These are phyloP conservation scores for Amauroascus verrucosus DNA, from an alignment of 2,329 filamentous ascomycete genomes.

Conservation along the genomic window DNA sequence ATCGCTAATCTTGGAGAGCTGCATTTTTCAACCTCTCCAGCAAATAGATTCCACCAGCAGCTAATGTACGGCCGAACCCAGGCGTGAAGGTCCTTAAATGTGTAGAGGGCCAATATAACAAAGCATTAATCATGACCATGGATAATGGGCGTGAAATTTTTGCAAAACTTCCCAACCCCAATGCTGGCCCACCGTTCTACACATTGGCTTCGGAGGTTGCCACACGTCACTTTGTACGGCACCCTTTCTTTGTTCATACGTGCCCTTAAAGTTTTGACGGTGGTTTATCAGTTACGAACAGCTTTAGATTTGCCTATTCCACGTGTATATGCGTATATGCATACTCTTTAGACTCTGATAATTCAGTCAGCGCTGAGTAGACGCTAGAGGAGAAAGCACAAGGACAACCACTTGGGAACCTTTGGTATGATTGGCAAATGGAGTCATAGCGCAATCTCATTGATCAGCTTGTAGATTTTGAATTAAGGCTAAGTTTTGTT, in stretches of 20 bases:
- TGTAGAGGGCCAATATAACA: slow-evolving; percentile 26
- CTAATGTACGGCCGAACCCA: slow-evolving; percentile 8
- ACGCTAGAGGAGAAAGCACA: slow-evolving; percentile 24
- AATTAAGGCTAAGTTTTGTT: neutral
- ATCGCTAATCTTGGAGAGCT: neutral
- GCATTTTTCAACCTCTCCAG: neutral
- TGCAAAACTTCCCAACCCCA: slow-evolving; percentile 23
- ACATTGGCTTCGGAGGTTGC: slow-evolving; percentile 22
- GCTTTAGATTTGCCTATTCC: slow-evolving; percentile 15
- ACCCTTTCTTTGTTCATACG: neutral
- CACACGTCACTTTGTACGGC: slow-evolving; percentile 21
- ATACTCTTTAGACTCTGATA: slow-evolving; percentile 14
- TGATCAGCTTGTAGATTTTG: slow-evolving; percentile 4
- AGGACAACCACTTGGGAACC: slow-evolving; percentile 2
- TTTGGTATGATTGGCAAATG: slow-evolving; percentile 15
- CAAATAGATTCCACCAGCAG: neutral
- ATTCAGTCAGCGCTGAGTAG: slow-evolving; percentile 15
- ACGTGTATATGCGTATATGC: slow-evolving; percentile 9
- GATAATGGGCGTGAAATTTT: slow-evolving; percentile 23
- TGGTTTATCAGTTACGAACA: slow-evolving; percentile 10
- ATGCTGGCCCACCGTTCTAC: slow-evolving; percentile 19
- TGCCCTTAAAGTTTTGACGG: neutral
- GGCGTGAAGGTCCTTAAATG: slow-evolving; percentile 24
- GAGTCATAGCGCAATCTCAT: slow-evolving; percentile 9
- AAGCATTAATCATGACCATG: slow-evolving; percentile 29